Base-by-base conservation (phyloP, 2,329 filamentous ascomycete genomes). In the Diaporthe citrichinensis region DNA sequence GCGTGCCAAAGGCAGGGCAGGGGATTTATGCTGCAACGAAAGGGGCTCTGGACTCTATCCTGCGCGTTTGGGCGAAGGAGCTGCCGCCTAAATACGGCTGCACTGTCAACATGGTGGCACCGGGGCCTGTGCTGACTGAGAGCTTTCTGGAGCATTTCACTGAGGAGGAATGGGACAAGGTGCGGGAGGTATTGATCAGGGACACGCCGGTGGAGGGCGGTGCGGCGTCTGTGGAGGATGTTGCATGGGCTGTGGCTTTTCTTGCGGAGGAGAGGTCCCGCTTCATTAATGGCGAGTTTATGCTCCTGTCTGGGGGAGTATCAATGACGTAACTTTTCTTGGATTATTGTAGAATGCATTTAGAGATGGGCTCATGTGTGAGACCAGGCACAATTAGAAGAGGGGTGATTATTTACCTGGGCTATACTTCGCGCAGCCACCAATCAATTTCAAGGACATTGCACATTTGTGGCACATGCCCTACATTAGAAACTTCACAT, bases 21-120 rank as follows among this genome's bases (percentile, higher is more conserved):
- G n/a, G 61, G 4, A 28, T 73, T 3, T 73, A 73, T 14, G 61
- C 71, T 58, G 55, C 71, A 10, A 73, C 71, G 2, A 73, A 73
- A 23, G 71, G 71, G 7, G 71, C 71, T 31, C 34, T 73, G 1
- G 71, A 73, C 36, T 73, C 71, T 6, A 73, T 73, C 15, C 20
- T 73, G 20, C 61, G 53, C 4, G 71, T 73, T 20, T 73, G 71
- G 71, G 71, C 71, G 2, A 73, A 57, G 31, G 71, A 73, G 15
- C 25, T 73, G n/a, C 71, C 80, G 0, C 78, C 78, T 79, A 83
- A 5, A 7, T 62, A 62, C 3, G 58, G 58, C 0, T 62, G 58
- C 1, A 62, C 58, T 15, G 58, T 62, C 3, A 83, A 82, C 61
- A 77, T 78, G 5, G 80, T 83, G 4, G 81, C 79, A 39, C 81